A percentile compares a stretch with the other conserved stretches of the same genome.
Conservation (phyloP, 805 yeast species). For the Deakozyma indianensis region DNA sequence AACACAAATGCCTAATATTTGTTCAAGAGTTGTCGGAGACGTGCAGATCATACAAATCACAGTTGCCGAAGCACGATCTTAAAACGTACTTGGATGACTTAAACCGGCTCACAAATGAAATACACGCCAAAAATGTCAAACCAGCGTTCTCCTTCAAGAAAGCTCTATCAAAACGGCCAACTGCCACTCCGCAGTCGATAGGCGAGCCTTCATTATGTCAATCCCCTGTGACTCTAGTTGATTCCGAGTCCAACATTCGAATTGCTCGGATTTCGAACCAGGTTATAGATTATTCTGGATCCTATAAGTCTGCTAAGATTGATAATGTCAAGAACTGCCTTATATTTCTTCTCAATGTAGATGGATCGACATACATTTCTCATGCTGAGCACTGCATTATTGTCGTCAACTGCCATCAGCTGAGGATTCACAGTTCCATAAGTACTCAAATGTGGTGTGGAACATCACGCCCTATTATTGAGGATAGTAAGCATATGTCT, state of each 20-base stretch:
- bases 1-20: background rate
- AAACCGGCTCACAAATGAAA: background rate
- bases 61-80: background rate
- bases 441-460: slow-evolving; percentile 10
- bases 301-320: slow-evolving; percentile 5
- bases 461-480: slow-evolving; percentile 18
- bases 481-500: slow-evolving; percentile 9
- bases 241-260: background rate
- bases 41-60: background rate
- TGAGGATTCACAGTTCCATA: slow-evolving; percentile 15
- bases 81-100: background rate
- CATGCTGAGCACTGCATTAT: slow-evolving; percentile 9
- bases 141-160: background rate
- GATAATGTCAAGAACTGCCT: slow-evolving; percentile 9
- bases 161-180: slow-evolving; percentile 9
- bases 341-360: slow-evolving; percentile 8
- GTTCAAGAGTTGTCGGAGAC: background rate
- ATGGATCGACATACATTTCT: slow-evolving; percentile 13
- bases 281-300: background rate
- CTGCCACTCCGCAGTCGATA: slow-evolving; percentile 3
- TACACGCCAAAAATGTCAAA: background rate
- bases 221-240: background rate
- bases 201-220: too few relatives aligned
- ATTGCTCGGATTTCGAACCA: background rate
- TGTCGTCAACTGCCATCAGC: slow-evolving; percentile 14